These are phyloP conservation scores for Ceratocystis harringtonii DNA, from an alignment of 2,329 filamentous ascomycete genomes.

Conservation along the genomic window DNA sequence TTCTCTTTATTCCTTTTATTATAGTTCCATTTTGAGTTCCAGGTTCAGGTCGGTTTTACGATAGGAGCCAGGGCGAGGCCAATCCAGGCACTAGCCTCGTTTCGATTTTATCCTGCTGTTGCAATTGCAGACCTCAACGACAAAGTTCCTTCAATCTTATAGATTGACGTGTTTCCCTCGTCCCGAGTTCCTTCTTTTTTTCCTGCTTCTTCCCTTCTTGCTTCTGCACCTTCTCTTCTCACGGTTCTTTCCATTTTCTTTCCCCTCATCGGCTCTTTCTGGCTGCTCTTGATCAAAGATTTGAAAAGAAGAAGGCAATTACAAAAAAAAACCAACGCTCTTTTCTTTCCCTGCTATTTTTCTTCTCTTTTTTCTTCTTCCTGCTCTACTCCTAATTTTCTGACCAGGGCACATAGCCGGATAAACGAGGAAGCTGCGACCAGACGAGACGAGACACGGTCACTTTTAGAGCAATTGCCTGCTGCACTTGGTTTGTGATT, in stretches of 20 bases:
- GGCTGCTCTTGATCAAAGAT: no score
- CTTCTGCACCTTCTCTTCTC: conserved; percentile 7
- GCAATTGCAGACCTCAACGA: conserved; percentile 6
- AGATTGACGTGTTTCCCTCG: conserved; percentile 7
- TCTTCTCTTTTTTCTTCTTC: conserved; percentile 7
- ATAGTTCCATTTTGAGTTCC: conserved; percentile 15
- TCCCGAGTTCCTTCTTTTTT: neutral
- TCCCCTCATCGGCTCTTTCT: no score
- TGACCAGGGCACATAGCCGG: conserved; percentile 18
- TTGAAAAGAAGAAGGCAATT: neutral
- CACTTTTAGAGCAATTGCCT: conserved; percentile 8
- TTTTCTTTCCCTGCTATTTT: conserved; percentile 3
- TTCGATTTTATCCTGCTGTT: conserved; percentile 13
- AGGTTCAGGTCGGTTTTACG: conserved; percentile 15
- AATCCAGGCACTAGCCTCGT: conserved; percentile 16
- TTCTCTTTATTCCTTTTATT: neutral
- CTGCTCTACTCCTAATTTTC: conserved; percentile 1
- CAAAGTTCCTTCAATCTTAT: conserved; percentile 9
- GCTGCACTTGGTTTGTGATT: conserved; percentile 11
- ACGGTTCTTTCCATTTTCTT: conserved; percentile 1
- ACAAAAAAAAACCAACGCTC: neutral
- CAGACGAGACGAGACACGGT: conserved; percentile 12
- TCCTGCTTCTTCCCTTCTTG: conserved; percentile 7
- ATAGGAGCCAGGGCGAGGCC: conserved; percentile 16
- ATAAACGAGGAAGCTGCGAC: conserved; percentile 13